phyloP scores from a whole-genome alignment of 2,329 filamentous ascomycete genomes.

The Hortaea werneckii region DNA sequence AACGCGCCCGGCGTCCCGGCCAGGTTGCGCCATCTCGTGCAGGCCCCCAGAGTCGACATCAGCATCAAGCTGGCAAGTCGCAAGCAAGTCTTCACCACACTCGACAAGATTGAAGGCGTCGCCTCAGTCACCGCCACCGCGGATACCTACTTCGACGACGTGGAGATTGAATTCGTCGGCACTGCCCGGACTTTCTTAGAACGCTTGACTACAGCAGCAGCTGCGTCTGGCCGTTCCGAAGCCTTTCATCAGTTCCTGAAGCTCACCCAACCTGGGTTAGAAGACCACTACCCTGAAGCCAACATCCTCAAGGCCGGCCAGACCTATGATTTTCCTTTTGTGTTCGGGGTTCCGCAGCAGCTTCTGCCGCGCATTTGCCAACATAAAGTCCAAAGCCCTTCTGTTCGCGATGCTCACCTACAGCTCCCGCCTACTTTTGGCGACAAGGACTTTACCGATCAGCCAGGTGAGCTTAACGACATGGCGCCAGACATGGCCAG shows the following conservation, averaged over 20 bases:
- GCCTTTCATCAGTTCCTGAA: slow-evolving; percentile 52
- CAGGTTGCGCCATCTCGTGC: slow-evolving; percentile 16
- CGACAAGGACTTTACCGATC: slow-evolving; percentile 40
- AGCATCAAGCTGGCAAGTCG: slow-evolving; percentile 31
- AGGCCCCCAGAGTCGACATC: slow-evolving; percentile 30
- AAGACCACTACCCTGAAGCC: slow-evolving; percentile 44
- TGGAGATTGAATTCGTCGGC: slow-evolving; percentile 50
- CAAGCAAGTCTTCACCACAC: slow-evolving; percentile 43
- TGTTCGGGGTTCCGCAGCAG: slow-evolving; percentile 51
- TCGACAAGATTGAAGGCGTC: slow-evolving; percentile 47
- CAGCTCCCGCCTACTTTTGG: slow-evolving; percentile 53
- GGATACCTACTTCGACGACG: slow-evolving; percentile 47
- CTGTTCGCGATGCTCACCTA: slow-evolving; percentile 46
- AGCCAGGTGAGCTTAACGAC: slow-evolving; percentile 44
- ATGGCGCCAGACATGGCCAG: slow-evolving; percentile 53
- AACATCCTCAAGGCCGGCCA: slow-evolving; percentile 44
- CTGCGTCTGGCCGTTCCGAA: slow-evolving; percentile 44
- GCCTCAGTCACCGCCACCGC: slow-evolving; percentile 40
- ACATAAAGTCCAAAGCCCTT: slow-evolving; percentile 41
- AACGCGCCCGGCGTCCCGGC: slow-evolving; percentile 10
- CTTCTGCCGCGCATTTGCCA: slow-evolving; percentile 50
- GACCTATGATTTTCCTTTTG: slow-evolving; percentile 51
- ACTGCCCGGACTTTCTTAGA: slow-evolving; percentile 45
- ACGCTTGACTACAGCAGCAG: slow-evolving; percentile 40
- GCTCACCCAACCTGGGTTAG: slow-evolving; percentile 49